Conservation (phyloP, 257 asterid genomes). For the Lycium barbarum region DNA sequence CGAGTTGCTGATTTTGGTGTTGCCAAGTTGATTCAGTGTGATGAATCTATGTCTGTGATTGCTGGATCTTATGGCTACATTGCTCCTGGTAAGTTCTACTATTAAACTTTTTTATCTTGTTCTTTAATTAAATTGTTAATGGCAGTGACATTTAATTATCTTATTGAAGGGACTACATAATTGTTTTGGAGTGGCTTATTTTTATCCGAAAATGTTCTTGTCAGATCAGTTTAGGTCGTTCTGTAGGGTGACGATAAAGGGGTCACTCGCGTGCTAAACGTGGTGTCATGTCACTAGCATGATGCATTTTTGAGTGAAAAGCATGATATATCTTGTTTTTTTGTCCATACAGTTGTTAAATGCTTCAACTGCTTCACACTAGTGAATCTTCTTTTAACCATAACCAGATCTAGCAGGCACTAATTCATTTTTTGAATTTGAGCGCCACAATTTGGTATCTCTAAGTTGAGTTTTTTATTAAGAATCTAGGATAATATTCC, state of each 20-base stretch:
- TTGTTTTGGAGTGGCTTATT: not conserved
- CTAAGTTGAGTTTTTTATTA: not conserved
- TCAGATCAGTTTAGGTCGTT: constrained; percentile 49
- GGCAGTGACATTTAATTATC: not conserved
- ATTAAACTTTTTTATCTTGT: too few relatives aligned
- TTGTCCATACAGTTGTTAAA: not conserved
- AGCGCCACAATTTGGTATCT: not conserved
- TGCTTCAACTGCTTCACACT: constrained; percentile 3
- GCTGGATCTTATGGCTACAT: constrained; percentile 98
- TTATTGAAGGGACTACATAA: not conserved
- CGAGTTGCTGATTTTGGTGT: constrained; percentile 92
- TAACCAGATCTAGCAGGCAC: not conserved
- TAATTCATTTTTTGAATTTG: constrained; percentile 20
- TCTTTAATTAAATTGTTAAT: not conserved
- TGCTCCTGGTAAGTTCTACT: constrained; percentile 69
- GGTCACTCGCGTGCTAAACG: constrained; percentile 35
- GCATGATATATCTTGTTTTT: not conserved
- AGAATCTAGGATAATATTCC: not conserved
- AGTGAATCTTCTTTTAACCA: constrained; percentile 20
- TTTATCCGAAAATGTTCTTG: constrained; percentile 16
- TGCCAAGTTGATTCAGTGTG: constrained; percentile 70
- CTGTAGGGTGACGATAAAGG: constrained; percentile 55
- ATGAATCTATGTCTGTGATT: constrained; percentile 81
- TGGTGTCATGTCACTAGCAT: constrained; percentile 31
- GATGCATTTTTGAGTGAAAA: constrained; percentile 22